Evolutionary conservation across 2,329 filamentous ascomycete genomes (phyloP).

Genomic region (Penicillium sp.): DNA sequence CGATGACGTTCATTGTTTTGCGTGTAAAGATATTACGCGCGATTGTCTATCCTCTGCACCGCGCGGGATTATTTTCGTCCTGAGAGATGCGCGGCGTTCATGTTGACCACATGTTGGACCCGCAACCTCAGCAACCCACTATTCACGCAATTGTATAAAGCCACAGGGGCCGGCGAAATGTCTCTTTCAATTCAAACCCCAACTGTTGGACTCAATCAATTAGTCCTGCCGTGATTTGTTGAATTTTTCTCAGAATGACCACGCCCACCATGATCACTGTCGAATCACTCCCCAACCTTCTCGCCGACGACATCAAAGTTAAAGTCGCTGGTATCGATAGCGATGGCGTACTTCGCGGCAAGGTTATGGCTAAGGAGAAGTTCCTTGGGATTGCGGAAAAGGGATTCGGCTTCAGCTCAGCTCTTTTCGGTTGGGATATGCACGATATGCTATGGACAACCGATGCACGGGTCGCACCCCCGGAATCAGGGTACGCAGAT

Average conservation of each 20-base stretch:
- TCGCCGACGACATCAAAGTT: constrained; percentile 70
- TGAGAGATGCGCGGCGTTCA: not conserved
- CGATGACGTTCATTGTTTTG: not conserved
- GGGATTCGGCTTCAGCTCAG: constrained; percentile 88
- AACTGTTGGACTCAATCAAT: not conserved
- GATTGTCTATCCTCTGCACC: not conserved
- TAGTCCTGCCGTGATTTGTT: not conserved
- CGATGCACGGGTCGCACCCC: constrained; percentile 70
- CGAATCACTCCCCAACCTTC: constrained; percentile 62
- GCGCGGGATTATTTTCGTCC: not conserved
- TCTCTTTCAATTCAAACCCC: not conserved
- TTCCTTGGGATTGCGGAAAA: constrained; percentile 73
- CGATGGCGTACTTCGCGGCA: constrained; percentile 80
- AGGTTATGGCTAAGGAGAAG: constrained; percentile 87
- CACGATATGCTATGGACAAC: constrained; percentile 75
- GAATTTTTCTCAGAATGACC: constrained; percentile 1
- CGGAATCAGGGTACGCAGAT: constrained; percentile 84
- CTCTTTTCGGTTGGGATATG: constrained; percentile 96
- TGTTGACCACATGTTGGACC: not conserved
- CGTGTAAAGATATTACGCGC: not conserved
- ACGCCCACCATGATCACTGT: constrained; percentile 45
- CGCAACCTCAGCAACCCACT: not conserved
- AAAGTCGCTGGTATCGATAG: constrained; percentile 85
- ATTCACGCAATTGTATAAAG: constrained; percentile 8
- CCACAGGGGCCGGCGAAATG: not conserved